Base-by-base conservation (phyloP, 768 basidiomycete genomes). In the Xerocomus brunneocitrinus region DNA sequence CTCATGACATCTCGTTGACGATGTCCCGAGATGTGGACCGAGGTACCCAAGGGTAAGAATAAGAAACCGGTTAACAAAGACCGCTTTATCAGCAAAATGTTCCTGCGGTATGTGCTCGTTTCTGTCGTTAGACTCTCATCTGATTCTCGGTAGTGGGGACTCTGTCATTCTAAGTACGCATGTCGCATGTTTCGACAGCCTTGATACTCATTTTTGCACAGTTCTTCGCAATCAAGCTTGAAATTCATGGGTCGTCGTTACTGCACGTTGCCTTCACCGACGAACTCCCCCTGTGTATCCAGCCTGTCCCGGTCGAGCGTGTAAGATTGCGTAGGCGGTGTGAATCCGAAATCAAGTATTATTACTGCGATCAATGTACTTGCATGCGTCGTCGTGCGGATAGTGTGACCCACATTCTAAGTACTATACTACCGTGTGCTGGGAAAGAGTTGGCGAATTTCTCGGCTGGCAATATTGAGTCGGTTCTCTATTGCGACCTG, bases 1-100 rank as follows among this genome's bases (percentile, higher is more conserved):
- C 38, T 44, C 36, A 16, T 6, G 22, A 42, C 2, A 28, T 57
- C 41, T 27, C 25, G 25, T 22, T 63, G 54, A 69, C 32, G 35
- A 36, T 46, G 6, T 58, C 47, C 55, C 32, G 57, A 99, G 93
- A 98, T 98, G 95, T 98, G 97, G 97, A 98, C 95, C 22, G 97
- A 99, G 71, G 71, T 86, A 44, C 97, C 97, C 19, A 98, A 98
- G 73, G 94, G 93, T 38, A 98, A 98, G 76, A 93, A 93, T 68
- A 98, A 97, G 77, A 98, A 98, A 68, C 91, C 97, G 7, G 86
- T 98, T 52, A 98, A 98, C 78, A 98, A 98, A 74, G 97, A 98
- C 73, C 82, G 97, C 45, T 99, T 98, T 76, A 95, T 99, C 70
- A 95, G 93, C 71, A 99, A 98, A 76, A 95, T 99, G 93, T 98